Base-by-base conservation (phyloP, 805 yeast genomes). In the Cyberlindnera japonica region DNA sequence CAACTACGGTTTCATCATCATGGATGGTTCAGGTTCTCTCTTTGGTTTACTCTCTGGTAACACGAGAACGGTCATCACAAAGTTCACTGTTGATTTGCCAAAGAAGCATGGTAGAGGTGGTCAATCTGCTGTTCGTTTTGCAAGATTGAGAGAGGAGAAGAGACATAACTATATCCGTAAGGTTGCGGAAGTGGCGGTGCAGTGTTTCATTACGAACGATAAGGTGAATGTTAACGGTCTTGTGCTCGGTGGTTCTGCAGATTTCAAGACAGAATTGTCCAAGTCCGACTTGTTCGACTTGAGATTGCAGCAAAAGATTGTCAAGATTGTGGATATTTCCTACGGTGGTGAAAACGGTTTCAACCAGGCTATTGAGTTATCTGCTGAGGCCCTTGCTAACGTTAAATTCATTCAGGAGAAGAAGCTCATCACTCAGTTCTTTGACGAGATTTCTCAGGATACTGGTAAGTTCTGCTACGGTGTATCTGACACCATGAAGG, bases 51-150 rank as follows among this genome's bases (percentile, higher is more conserved):
- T 93, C 41, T 81, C 95, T 33, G 99, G 99, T 64, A 93, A 93
- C 71, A 90, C 96, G 34, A 83, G 99, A 73, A 96, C 93, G 48
- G 87, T 93, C 33, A 73, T 93, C 60, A 96, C 91, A 68, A 93
- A 93, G 68, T 93, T 93, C 69, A 84, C 89, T 2, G 99, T 93
- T 41, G 99, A 93, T 67, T 74, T 93, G 57, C 99, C 99, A 57
- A 93, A 93, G 74, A 93, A 93, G 87, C 99, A 93, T 75, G 99
- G 99, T 60, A 85, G 99, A 77, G 99, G 99, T 85, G 99, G 99
- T 83, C 99, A 93, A 73, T 93, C 99, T 48, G 99, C 99, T 33
- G 64, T 93, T 55, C 98, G 99, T 87, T 93, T 93, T 74, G 83
- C 97, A 19, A 90, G 99, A 76, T 76, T 93, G 66, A 85, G 99